Evolutionary conservation across 371 early-diverging fungal species (phyloP).

Genomic region (Nematocida sp.): DNA sequence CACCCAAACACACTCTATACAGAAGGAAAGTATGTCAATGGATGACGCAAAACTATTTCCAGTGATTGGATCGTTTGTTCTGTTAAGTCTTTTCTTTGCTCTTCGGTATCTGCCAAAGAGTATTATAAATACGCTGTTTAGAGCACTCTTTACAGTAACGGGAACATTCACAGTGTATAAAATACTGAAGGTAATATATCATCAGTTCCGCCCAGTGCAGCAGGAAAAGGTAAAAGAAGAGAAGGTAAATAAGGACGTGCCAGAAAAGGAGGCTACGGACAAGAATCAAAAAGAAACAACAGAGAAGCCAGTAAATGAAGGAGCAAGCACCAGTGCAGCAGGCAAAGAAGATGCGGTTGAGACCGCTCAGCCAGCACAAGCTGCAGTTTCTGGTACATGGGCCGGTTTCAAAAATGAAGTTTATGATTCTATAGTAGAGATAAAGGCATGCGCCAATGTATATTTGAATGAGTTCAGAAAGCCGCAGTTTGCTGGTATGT

Average conservation of each 20-base stretch:
- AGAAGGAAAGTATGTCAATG: constrained; percentile 43
- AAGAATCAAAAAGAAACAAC: not conserved
- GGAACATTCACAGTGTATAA: constrained; percentile 47
- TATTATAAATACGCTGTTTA: constrained; percentile 34
- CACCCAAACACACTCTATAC: not conserved
- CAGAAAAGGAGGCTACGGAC: not conserved
- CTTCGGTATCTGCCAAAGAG: constrained; percentile 29
- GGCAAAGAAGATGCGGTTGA: not conserved
- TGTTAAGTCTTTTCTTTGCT: constrained; percentile 34
- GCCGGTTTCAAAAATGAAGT: not conserved
- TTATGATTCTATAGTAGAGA: not conserved
- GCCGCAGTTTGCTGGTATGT: constrained; percentile 1
- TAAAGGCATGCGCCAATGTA: not conserved
- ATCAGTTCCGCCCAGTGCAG: not conserved
- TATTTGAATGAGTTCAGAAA: not conserved
- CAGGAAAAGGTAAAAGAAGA: not conserved
- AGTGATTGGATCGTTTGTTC: constrained; percentile 19
- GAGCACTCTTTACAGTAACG: constrained; percentile 31
- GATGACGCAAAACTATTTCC: constrained; percentile 49
- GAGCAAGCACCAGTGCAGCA: not conserved
- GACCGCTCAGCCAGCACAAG: not conserved
- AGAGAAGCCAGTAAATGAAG: not conserved
- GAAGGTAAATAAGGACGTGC: constrained; percentile 1
- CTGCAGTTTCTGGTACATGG: no score
- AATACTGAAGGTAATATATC: constrained; percentile 3